phyloP scores from a whole-genome alignment of 768 basidiomycete species.

The Leucocoprinus leucothites region DNA sequence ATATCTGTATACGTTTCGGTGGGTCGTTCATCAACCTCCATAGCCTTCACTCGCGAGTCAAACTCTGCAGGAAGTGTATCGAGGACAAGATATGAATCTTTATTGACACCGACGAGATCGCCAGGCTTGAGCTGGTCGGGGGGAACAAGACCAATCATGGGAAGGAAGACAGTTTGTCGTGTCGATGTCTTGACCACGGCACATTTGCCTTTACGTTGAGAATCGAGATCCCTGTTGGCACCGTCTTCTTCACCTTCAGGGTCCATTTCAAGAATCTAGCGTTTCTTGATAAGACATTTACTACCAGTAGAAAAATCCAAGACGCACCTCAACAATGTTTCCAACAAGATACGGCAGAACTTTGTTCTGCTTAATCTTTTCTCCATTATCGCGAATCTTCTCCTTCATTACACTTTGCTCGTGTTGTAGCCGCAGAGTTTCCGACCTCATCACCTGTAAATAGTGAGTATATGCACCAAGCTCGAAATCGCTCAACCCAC shows the following conservation, averaged over 20 bases:
- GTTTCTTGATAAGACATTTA: conserved; percentile 8
- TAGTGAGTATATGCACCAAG: not conserved
- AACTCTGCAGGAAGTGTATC: conserved; percentile 97
- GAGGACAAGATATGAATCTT: conserved; percentile 96
- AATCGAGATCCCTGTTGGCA: conserved; percentile 92
- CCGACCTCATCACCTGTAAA: conserved; percentile 91
- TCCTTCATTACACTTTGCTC: conserved; percentile 97
- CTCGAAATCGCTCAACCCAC: conserved; percentile 35
- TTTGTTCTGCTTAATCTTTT: conserved; percentile 99
- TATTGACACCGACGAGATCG: conserved; percentile 98
- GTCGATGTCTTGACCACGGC: conserved; percentile 99
- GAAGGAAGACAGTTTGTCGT: conserved; percentile 97
- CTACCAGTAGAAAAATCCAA: not conserved
- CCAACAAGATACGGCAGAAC: conserved; percentile 96
- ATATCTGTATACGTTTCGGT: conserved; percentile 98
- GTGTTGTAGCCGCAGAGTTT: conserved; percentile 86
- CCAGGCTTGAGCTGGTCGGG: conserved; percentile 85
- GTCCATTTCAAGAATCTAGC: conserved; percentile 89
- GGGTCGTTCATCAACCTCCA: conserved; percentile 99
- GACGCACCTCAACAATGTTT: conserved; percentile 90
- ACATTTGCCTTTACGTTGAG: conserved; percentile 96
- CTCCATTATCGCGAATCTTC: conserved; percentile 96
- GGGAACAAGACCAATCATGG: conserved; percentile 95
- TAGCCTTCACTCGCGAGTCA: conserved; percentile 97
- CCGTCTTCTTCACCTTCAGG: conserved; percentile 93